Conservation (phyloP, 768 basidiomycete species). For the Rhizopogon roseolus region DNA sequence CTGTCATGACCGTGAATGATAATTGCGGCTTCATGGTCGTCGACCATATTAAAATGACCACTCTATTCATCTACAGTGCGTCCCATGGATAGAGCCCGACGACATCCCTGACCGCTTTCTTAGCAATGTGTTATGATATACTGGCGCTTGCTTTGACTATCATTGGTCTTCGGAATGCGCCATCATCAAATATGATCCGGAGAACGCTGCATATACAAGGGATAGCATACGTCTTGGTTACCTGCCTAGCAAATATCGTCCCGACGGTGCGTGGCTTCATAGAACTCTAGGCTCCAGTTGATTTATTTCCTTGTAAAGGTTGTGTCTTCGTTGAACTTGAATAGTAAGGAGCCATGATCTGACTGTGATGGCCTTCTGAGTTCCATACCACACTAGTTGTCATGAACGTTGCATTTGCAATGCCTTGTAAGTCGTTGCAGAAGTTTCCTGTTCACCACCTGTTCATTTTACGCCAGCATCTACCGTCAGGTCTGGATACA, state of each 20-base stretch:
- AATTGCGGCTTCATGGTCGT: neutral
- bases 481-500: neutral
- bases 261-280: neutral
- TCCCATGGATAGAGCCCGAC: too few relatives aligned
- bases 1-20: neutral
- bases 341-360: neutral
- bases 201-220: neutral
- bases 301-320: neutral
- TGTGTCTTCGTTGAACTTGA: neutral
- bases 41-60: neutral
- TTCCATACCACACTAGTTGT: neutral
- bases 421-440: neutral
- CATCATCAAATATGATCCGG: neutral
- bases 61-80: neutral
- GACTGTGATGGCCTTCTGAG: neutral
- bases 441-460: neutral
- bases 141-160: neutral
- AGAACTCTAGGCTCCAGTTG: neutral
- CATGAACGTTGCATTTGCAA: neutral
- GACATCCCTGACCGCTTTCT: neutral
- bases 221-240: neutral
- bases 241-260: neutral
- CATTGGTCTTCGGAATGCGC: neutral
- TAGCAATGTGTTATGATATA: neutral
- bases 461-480: neutral